Conservation (phyloP, 1,139 yeast genomes). For the Sugiyamaella sp. region DNA sequence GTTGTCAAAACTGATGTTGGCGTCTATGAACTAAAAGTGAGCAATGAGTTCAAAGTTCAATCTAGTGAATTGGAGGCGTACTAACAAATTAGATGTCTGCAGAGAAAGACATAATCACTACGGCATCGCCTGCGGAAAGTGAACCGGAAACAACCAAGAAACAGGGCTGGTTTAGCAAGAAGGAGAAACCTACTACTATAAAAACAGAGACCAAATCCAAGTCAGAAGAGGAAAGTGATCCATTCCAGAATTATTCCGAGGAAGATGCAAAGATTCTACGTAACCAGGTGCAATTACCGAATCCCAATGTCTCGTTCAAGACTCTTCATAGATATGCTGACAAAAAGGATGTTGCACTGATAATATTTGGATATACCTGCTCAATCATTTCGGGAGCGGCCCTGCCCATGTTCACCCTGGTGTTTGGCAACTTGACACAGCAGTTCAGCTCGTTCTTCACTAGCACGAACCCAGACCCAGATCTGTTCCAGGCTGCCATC, state of each 20-base stretch:
- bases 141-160: no score
- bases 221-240: constrained; percentile 10
- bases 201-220: neutral
- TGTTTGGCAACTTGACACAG: constrained; percentile 46
- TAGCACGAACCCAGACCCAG: constrained; percentile 33
- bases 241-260: constrained; percentile 36
- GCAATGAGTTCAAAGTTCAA: no score
- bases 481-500: constrained; percentile 40
- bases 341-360: constrained; percentile 35
- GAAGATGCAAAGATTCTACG: constrained; percentile 42
- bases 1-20: no score
- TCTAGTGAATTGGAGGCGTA: no score
- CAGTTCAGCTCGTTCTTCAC: constrained; percentile 43
- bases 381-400: constrained; percentile 46
- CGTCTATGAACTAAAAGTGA: no score
- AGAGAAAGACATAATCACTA: no score
- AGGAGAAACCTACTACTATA: neutral
- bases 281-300: constrained; percentile 38
- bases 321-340: constrained; percentile 46
- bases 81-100: no score
- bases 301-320: constrained; percentile 35
- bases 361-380: constrained; percentile 38
- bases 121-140: no score
- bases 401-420: constrained; percentile 46
- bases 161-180: constrained; percentile 2